phyloP scores from a whole-genome alignment of 805 yeast genomes.

The Danielia oregonensis region DNA sequence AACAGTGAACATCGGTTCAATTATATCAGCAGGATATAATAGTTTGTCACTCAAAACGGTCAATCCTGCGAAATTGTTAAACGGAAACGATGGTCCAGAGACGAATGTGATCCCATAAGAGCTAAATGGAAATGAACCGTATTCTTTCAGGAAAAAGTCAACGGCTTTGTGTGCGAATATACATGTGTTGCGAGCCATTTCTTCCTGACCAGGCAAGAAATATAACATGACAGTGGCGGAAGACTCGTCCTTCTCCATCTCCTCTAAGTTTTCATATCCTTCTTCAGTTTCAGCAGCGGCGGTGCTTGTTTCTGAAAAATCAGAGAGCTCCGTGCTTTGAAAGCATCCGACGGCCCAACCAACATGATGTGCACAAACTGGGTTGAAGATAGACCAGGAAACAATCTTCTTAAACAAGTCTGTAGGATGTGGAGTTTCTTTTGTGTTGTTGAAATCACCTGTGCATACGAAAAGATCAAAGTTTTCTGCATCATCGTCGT shows the following conservation, averaged over 20 bases:
- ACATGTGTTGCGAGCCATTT: conserved; percentile 65
- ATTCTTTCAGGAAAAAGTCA: conserved; percentile 80
- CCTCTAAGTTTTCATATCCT: conserved; percentile 26
- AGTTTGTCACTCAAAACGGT: conserved; percentile 57
- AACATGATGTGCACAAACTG: conserved; percentile 89
- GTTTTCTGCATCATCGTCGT: conserved; percentile 43
- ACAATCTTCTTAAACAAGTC: conserved; percentile 74
- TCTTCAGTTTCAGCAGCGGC: conserved; percentile 31
- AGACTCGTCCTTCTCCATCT: conserved; percentile 27
- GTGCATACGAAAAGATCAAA: conserved; percentile 61
- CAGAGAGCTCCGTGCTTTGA: conserved; percentile 54
- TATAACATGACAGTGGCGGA: conserved; percentile 50
- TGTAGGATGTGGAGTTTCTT: conserved; percentile 70
- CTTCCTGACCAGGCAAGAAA: conserved; percentile 55
- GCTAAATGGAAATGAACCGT: conserved; percentile 89
- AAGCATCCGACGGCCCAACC: conserved; percentile 96
- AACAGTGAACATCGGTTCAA: conserved; percentile 72
- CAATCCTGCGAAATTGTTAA: conserved; percentile 68
- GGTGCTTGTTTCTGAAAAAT: conserved; percentile 24
- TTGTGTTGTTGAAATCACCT: conserved; percentile 64
- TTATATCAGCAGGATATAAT: conserved; percentile 65
- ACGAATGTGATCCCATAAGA: conserved; percentile 78
- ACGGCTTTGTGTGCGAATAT: conserved; percentile 73
- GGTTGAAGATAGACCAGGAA: conserved; percentile 69
- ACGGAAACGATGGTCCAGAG: conserved; percentile 18